These are phyloP conservation scores for Emergomyces orientalis DNA, from an alignment of 2,329 filamentous ascomycete genomes.

Conservation along the genomic window DNA sequence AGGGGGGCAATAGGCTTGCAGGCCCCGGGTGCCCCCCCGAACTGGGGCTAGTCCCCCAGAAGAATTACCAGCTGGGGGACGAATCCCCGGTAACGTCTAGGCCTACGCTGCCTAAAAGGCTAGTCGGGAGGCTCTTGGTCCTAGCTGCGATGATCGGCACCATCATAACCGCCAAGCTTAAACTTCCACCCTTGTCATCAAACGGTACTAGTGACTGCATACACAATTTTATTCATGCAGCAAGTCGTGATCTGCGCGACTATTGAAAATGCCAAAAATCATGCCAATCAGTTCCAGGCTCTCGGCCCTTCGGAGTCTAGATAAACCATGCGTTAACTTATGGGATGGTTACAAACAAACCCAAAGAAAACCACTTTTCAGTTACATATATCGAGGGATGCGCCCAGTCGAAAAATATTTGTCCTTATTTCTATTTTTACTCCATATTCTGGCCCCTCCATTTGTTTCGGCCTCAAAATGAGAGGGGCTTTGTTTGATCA, in stretches of 20 bases:
- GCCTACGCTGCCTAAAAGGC: background rate
- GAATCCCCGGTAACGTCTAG: background rate
- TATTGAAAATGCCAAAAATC: background rate
- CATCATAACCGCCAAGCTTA: background rate
- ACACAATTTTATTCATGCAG: background rate
- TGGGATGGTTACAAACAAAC: too few relatives aligned
- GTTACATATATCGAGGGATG: background rate
- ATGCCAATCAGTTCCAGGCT: background rate
- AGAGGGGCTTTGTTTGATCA: constrained; percentile 2
- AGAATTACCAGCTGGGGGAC: background rate
- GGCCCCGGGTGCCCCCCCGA: background rate
- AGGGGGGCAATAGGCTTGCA: background rate
- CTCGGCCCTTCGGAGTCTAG: too few relatives aligned
- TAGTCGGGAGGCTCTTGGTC: too few relatives aligned
- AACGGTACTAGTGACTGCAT: background rate
- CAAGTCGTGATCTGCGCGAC: background rate
- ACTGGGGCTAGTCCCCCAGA: background rate
- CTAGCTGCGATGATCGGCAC: background rate
- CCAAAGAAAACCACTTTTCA: background rate
- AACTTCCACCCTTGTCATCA: background rate
- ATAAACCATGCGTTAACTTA: too few relatives aligned
- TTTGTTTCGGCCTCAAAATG: background rate
- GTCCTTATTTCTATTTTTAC: background rate
- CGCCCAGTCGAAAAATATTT: background rate
- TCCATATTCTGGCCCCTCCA: background rate